Evolutionary conservation across 177 flowering plant species (phyloP), one percentile per base, ranked within the genome.

Genomic region (Telopea speciosissima): DNA sequence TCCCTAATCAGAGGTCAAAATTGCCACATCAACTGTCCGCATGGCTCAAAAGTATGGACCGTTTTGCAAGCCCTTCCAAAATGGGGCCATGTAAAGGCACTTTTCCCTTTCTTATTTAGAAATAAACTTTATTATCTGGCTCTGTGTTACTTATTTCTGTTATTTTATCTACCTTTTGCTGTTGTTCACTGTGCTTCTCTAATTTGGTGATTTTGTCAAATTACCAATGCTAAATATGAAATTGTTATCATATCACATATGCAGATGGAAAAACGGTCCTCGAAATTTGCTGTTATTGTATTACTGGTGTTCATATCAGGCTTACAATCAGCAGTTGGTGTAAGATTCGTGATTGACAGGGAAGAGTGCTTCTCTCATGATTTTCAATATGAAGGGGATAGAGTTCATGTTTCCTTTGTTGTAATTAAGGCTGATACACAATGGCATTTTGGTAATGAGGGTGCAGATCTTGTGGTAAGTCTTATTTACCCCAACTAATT

Each of bases 281-380:
- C 72, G 17, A 67, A 62, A 22, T 28, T 72, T 62, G 44, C 58
- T 60, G 28, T 68, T 24, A 25, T 82, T n/a, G 24, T 71, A 3
- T 33, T 82, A 42, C 33, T 83, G 62, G 68, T 65, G 16, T 22
- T 83, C 25, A 62, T 82, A 28, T 75, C 63, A n/a, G 75, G 79
- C 73, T 44, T 79, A 14, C 78, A 77, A 64, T 71, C 72, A 24
- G 84, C 77, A 36, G 62, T 67, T 70, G 93, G 89, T 63, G 80
- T 90, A 63, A 84, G 96, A 79, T 84, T 90, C 78, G 85, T 85
- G 62, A 82, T 90, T 63, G 92, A 90, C 63, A 83, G 86, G 72
- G 92, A 90, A 69, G 96, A 90, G 64, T 90, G 96, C 68, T 80
- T 89, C 76, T 85, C 93, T 60, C 89, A 89, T 70, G 73, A 84